Conservation (phyloP, 495 filamentous ascomycete genomes). For the Penicillium diatomitis region DNA sequence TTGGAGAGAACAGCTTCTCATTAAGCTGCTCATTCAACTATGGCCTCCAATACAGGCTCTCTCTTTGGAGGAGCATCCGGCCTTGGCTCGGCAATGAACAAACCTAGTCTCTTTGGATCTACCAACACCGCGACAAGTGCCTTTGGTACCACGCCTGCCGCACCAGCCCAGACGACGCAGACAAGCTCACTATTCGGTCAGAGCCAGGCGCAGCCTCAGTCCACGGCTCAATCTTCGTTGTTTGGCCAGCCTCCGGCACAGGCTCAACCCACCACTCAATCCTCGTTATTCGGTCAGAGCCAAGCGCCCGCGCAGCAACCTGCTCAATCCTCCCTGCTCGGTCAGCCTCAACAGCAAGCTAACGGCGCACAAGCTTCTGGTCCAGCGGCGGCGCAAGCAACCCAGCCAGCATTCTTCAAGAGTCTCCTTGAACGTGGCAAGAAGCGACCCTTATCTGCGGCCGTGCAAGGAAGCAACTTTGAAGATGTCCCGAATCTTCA, state of each 20-base stretch:
- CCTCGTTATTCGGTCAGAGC: constrained; percentile 22
- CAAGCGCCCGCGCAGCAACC: constrained; percentile 26
- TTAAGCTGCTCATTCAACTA: not conserved
- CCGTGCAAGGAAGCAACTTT: constrained; percentile 32
- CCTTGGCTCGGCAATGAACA: constrained; percentile 20
- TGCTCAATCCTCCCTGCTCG: constrained; percentile 22
- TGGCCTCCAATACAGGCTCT: constrained; percentile 22
- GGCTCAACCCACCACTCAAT: not conserved
- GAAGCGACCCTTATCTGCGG: constrained; percentile 35
- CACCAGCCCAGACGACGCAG: constrained; percentile 17
- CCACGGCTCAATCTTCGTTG: constrained; percentile 22
- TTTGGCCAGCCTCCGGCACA: constrained; percentile 26
- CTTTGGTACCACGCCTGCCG: constrained; percentile 15
- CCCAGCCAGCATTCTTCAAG: constrained; percentile 72
- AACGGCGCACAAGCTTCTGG: constrained; percentile 11
- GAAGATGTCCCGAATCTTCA: constrained; percentile 53
- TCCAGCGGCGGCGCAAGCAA: constrained; percentile 21
- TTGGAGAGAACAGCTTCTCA: not conserved
- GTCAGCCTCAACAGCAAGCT: constrained; percentile 20
- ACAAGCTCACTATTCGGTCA: constrained; percentile 22
- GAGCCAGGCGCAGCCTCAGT: constrained; percentile 23
- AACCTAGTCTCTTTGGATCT: constrained; percentile 25
- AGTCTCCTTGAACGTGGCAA: constrained; percentile 70
- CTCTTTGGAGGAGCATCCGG: constrained; percentile 28
- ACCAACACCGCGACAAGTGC: constrained; percentile 26